Conservation (phyloP, 1,284 basidiomycete genomes). For the Ustilago shanxiensis region DNA sequence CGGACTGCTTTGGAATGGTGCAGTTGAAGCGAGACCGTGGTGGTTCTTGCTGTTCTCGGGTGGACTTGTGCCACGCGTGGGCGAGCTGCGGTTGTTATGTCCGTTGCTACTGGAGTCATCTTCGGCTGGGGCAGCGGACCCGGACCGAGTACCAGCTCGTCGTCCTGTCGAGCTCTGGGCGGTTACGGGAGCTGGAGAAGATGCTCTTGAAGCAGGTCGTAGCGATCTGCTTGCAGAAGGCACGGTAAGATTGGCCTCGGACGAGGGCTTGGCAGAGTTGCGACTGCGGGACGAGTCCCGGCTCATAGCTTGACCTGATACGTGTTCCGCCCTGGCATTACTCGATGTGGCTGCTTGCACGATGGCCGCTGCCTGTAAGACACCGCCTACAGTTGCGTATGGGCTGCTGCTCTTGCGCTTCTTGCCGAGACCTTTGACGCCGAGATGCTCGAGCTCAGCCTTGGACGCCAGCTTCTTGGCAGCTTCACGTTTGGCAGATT, state of each 20-base stretch:
- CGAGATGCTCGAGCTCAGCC: slow-evolving; percentile 63
- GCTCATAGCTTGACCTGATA: slow-evolving; percentile 34
- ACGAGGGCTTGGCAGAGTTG: slow-evolving; percentile 28
- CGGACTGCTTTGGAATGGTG: slow-evolving; percentile 52
- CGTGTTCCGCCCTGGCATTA: slow-evolving; percentile 16
- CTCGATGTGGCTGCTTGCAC: slow-evolving; percentile 18
- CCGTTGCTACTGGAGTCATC: slow-evolving; percentile 20
- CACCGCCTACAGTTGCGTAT: slow-evolving; percentile 43
- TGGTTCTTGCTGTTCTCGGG: slow-evolving; percentile 44
- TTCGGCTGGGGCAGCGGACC: slow-evolving; percentile 29
- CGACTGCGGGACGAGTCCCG: slow-evolving; percentile 43
- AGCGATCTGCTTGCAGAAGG: slow-evolving; percentile 45
- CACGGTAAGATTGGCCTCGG: slow-evolving; percentile 30
- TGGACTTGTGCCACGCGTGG: slow-evolving; percentile 41
- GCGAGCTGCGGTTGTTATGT: slow-evolving; percentile 17
- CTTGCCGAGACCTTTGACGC: slow-evolving; percentile 60
- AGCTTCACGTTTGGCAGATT: slow-evolving; percentile 51
- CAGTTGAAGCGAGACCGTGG: slow-evolving; percentile 41
- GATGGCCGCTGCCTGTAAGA: neutral
- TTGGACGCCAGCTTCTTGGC: slow-evolving; percentile 54
- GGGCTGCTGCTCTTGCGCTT: slow-evolving; percentile 66
- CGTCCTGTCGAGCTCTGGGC: slow-evolving; percentile 20
- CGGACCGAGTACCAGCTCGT: slow-evolving; percentile 31
- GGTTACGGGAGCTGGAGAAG: slow-evolving; percentile 41
- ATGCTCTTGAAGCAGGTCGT: slow-evolving; percentile 43